Conservation (phyloP, 768 basidiomycete species). For the Amanita rubescens region DNA sequence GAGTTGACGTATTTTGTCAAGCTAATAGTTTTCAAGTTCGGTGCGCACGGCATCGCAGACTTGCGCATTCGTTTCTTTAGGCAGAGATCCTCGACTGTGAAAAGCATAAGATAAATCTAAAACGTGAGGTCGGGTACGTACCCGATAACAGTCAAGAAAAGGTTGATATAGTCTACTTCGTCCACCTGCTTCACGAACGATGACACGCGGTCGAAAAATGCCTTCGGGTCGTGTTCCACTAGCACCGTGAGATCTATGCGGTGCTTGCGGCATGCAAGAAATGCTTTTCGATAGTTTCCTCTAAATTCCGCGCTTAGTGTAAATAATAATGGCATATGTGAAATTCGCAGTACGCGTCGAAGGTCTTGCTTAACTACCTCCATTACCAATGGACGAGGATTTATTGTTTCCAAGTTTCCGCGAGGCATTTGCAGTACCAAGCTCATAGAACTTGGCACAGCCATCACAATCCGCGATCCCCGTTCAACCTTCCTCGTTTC, state of each 20-base stretch:
- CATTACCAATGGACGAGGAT: constrained; percentile 87
- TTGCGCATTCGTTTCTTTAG: constrained; percentile 50
- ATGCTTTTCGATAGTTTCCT: constrained; percentile 76
- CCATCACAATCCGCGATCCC: constrained; percentile 83
- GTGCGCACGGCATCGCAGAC: constrained; percentile 73
- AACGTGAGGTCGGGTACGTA: constrained; percentile 26
- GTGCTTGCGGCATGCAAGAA: constrained; percentile 87
- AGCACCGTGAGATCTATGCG: constrained; percentile 86
- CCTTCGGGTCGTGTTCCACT: constrained; percentile 69
- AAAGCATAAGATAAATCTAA: background rate
- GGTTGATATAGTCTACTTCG: constrained; percentile 87
- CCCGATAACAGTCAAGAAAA: constrained; percentile 86
- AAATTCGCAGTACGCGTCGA: constrained; percentile 49
- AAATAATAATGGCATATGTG: background rate
- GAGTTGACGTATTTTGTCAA: constrained; percentile 81
- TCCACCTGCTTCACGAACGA: constrained; percentile 78
- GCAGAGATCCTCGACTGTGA: constrained; percentile 52
- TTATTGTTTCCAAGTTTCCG: constrained; percentile 94
- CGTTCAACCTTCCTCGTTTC: constrained; percentile 80
- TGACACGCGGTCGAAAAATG: constrained; percentile 55
- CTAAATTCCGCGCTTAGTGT: constrained; percentile 28
- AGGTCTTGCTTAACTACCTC: constrained; percentile 70
- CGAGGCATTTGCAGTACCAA: constrained; percentile 96
- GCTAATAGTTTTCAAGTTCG: constrained; percentile 66
- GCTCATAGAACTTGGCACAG: constrained; percentile 81